Base-by-base conservation (phyloP, 352 stramenopile genomes). In the Globisporangium parvum region DNA sequence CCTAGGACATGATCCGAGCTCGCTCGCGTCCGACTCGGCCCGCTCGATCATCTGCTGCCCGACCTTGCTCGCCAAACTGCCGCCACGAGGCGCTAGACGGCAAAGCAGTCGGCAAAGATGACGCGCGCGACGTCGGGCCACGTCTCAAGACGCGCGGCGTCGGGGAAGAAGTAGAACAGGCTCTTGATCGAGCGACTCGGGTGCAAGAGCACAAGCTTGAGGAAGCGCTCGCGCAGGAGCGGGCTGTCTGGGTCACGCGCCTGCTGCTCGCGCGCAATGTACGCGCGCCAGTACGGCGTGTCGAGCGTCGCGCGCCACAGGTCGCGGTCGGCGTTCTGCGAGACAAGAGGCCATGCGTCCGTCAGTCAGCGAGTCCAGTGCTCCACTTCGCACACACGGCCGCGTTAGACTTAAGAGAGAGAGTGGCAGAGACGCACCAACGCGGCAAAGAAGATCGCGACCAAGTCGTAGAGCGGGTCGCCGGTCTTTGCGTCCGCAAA, bases 401-500 rank as follows among this genome's bases (percentile, higher is more conserved):
- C 35, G 15, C 21, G 9, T 31, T n/a, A n/a, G n/a, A n/a, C n/a
- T n/a, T n/a, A n/a, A n/a, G n/a, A n/a, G n/a, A n/a, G n/a, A n/a
- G n/a, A 24, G 42, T 24, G 17, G 20, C 20, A 35, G 39, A 11
- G 14, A 62, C 79, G 56, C 70, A 95, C 85, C 74, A 95, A 52
- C 33, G 77, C 73, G 20, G 80, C 73, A 58, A 92, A 90, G 56
- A 93, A 85, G 24, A 95, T 60, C 8, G 85, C 79, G 12, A 94
- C 73, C 23, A 96, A 68, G 51, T 96, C 87, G 59, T 90, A 96
- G 15, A 96, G 51, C 50, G 85, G 83, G 61, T 96, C 87, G 24
- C 85, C 87, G 0, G 74, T 88, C 75, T 93, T 93, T 59, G 77
- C 69, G 60, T 96, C 87, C 0, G 85, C 87, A 60, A 95, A 95